phyloP scores from a whole-genome alignment of 208 protist genomes.

The Tritrichomonas foetus region DNA sequence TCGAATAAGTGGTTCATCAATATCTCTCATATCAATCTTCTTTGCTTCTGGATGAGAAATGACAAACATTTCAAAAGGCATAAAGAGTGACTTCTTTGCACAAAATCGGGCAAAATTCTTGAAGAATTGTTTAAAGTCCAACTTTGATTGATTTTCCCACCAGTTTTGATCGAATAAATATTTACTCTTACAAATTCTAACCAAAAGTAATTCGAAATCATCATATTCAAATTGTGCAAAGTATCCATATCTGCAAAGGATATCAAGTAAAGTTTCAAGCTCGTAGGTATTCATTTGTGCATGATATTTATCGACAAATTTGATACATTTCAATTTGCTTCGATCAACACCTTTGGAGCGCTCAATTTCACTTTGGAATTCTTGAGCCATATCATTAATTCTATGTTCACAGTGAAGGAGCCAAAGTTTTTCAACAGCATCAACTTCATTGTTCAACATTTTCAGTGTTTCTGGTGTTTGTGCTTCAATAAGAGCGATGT shows the following conservation, averaged over 20 bases:
- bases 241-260: not conserved
- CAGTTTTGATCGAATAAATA: not conserved
- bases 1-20: not conserved
- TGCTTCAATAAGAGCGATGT: conserved; percentile 14
- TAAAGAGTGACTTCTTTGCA: not conserved
- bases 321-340: not conserved
- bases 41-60: not conserved
- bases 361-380: not conserved
- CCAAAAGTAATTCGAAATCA: conserved; percentile 4
- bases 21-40: not conserved
- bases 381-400: not conserved
- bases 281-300: conserved; percentile 7
- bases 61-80: conserved; percentile 37
- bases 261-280: conserved; percentile 31
- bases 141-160: not conserved
- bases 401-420: not conserved
- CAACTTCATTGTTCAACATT: not conserved
- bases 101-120: not conserved
- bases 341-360: not conserved
- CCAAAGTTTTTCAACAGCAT: not conserved
- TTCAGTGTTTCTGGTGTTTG: not conserved
- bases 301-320: conserved; percentile 23
- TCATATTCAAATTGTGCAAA: conserved; percentile 19
- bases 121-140: not conserved
- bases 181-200: conserved; percentile 7